phyloP scores from a whole-genome alignment of 768 basidiomycete species.

The Boletus barrowsii region DNA sequence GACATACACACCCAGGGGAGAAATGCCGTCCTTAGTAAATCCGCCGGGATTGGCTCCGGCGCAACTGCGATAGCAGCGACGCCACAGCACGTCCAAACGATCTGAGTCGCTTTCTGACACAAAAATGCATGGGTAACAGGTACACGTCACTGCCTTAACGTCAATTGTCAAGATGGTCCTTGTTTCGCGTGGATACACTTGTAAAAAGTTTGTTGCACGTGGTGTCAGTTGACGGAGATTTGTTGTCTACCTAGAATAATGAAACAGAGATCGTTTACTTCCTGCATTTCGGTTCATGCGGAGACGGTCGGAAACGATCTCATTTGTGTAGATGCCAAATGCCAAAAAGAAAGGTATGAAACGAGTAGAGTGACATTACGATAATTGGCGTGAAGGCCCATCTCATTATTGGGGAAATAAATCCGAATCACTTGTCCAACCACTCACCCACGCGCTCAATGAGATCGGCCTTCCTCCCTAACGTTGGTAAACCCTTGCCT shows the following conservation, averaged over 20 bases:
- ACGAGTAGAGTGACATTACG: too few species aligned
- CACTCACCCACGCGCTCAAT: slow-evolving; percentile 64
- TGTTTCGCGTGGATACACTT: neutral
- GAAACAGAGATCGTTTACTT: too few species aligned
- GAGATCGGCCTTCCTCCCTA: slow-evolving; percentile 74
- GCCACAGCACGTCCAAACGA: too few species aligned
- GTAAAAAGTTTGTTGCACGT: neutral
- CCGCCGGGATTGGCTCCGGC: neutral
- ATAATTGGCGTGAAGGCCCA: neutral
- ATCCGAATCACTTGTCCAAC: slow-evolving; percentile 38
- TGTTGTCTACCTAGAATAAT: too few species aligned
- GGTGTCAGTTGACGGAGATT: neutral
- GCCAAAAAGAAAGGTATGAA: too few species aligned
- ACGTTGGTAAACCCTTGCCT: slow-evolving; percentile 54
- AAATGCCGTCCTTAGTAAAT: neutral
- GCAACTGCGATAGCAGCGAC: neutral
- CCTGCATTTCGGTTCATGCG: neutral
- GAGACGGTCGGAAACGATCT: too few species aligned
- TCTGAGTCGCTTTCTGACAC: too few species aligned
- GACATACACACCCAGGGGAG: too few species aligned
- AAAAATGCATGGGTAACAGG: too few species aligned
- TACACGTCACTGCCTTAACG: too few species aligned
- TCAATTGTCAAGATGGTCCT: neutral
- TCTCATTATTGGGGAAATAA: neutral
- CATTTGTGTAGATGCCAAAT: too few species aligned